Base-by-base conservation (phyloP, 805 yeast species). In the Monosporozyma unispora region DNA sequence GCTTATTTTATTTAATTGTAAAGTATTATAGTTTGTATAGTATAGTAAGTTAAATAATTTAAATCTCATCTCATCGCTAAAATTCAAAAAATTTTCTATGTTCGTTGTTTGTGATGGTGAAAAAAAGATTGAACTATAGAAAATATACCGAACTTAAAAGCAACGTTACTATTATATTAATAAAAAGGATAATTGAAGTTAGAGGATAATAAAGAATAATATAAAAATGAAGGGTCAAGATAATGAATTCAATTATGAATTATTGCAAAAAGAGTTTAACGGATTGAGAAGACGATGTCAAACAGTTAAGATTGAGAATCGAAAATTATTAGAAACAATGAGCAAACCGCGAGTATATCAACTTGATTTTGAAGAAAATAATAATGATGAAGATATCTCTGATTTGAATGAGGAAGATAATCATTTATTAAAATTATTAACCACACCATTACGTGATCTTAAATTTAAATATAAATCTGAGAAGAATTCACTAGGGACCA, bases 341-440 rank as follows among this genome's bases (percentile, higher is more conserved):
- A 38, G 48, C 1, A 63, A 62, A 45, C 66, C 67, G 4, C 52
- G 48, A 31, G 61, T 58, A 0, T 64, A 63, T 38, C 59, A 57
- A 16, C 50, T 61, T 51, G 56, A 45, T 23, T 11, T 8, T 8
- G 41, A 39, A 33, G 52, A 50, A 12, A 37, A 40, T 23, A 12
- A 16, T 11, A n/a, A 40, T 23, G 48, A 38, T 27, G 47, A 16
- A 23, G 48, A 39, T 9, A 38, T n/a, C n/a, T n/a, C n/a, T n/a
- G n/a, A n/a, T n/a, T n/a, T n/a, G n/a, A n/a, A n/a, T n/a, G n/a
- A n/a, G n/a, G n/a, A n/a, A n/a, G n/a, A n/a, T n/a, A n/a, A n/a
- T n/a, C n/a, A n/a, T n/a, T n/a, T 7, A 3, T 12, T 33, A 10
- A 51, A 52, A 44, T 35, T 61, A 12, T 46, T 60, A 49, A 56